These are phyloP conservation scores for Lithocarpus polystachyus DNA, from an alignment of 306 rosid genomes.

Conservation along the genomic window DNA sequence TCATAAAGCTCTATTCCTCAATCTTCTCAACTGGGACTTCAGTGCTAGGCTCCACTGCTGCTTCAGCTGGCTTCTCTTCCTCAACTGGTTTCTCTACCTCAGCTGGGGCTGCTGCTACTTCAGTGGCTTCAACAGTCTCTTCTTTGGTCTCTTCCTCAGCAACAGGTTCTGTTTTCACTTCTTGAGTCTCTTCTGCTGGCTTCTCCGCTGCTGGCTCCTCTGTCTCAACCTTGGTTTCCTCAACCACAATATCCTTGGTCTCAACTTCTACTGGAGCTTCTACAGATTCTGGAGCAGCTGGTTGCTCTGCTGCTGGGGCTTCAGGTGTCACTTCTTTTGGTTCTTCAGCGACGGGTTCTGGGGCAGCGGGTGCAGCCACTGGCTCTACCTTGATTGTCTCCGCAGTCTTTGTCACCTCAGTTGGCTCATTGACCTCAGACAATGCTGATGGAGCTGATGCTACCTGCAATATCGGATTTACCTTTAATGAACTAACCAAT, in stretches of 20 bases:
- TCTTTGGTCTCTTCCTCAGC: slow-evolving; percentile 23
- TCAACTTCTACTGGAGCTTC: slow-evolving; percentile 39
- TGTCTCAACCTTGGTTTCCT: slow-evolving; percentile 40
- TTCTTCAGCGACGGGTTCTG: slow-evolving; percentile 8
- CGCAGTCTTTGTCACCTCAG: slow-evolving; percentile 35
- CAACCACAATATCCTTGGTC: slow-evolving; percentile 42
- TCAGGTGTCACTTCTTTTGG: slow-evolving; percentile 15
- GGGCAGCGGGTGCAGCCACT: slow-evolving; percentile 18
- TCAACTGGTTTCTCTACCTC: slow-evolving; percentile 32
- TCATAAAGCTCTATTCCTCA: slow-evolving; percentile 39
- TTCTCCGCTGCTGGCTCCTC: slow-evolving; percentile 34
- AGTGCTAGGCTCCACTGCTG: slow-evolving; percentile 29
- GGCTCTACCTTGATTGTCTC: slow-evolving; percentile 27
- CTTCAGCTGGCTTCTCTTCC: slow-evolving; percentile 40
- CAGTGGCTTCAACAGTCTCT: slow-evolving; percentile 10
- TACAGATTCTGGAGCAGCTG: slow-evolving; percentile 20
- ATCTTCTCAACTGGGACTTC: slow-evolving; percentile 42
- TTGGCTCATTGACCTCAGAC: slow-evolving; percentile 40
- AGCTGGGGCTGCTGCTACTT: slow-evolving; percentile 23
- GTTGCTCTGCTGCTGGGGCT: slow-evolving; percentile 9
- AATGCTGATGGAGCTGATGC: slow-evolving; percentile 48
- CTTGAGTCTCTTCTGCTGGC: slow-evolving; percentile 22
- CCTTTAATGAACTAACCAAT: background rate
- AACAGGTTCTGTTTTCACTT: slow-evolving; percentile 37
- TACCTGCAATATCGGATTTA: slow-evolving; percentile 51